Base-by-base conservation (phyloP, 106 monocot species). In the Narthecium ossifragum region DNA sequence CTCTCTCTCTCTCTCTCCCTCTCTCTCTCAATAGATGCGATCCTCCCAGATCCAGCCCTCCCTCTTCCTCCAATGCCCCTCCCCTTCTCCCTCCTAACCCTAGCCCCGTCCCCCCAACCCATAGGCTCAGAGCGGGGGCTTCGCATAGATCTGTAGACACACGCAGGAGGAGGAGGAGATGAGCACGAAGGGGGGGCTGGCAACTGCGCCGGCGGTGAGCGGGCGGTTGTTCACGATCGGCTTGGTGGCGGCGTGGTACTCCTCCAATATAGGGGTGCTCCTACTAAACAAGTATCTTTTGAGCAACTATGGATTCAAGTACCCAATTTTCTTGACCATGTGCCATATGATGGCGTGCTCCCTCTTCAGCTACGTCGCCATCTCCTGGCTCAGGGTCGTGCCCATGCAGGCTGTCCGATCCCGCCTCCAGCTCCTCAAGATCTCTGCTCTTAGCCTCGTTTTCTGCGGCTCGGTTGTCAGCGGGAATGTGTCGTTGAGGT, bases 191-290 rank as follows among this genome's bases (percentile, higher is more conserved):
- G 36, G 25, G 14, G 26, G 18, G 22, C 34, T 25, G 34, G 31
- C 56, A 22, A 38, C 25, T 39, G 34, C 28, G 55, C 53, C 54
- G 66, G 15, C 22, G 54, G 43, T 13, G 43, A 46, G 50, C 27
- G 69, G 71, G 7, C 55, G 72, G 26, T 26, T 81, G 43, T 81
- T 81, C 63, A 81, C 81, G 15, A 21, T 76, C 14, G 68, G 62
- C 50, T 70, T 81, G 17, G 70, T 81, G n/a, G 23, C 67, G 28
- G 46, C 64, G 8, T 81, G 81, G 81, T 81, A 81, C 70, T 75
- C 75, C 6, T 81, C 81, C 43, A 81, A 81, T 59, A 81, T 81
- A 33, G 81, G 81, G 29, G 76, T 81, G 13, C 81, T 81, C 48
- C 68, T 81, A 34, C 75, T 75, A 14, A 75, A 75, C 69, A 76